phyloP scores from a whole-genome alignment of 768 basidiomycete species.

The Serendipita vermifera region DNA sequence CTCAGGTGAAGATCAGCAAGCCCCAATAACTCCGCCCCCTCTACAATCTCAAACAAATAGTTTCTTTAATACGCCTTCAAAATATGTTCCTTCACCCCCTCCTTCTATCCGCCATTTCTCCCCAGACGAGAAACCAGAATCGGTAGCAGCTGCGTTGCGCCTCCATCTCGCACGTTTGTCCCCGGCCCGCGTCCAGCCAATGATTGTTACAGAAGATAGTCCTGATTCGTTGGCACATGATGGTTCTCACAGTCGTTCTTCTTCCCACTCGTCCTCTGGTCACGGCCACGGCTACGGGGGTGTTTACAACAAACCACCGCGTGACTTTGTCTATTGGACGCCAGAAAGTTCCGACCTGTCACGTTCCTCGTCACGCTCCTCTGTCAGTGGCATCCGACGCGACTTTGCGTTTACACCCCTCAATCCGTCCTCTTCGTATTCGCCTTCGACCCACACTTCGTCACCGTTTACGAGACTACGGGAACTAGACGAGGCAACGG shows the following conservation, averaged over 20 bases:
- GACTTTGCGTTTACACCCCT: background rate
- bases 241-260: background rate
- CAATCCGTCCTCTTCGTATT: conserved; percentile 5
- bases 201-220: no score
- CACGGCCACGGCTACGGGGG: no score
- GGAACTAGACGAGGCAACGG: background rate
- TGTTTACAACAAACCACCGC: background rate
- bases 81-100: background rate
- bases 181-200: background rate
- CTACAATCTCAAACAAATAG: background rate
- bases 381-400: conserved; percentile 9
- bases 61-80: background rate
- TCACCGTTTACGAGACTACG: background rate
- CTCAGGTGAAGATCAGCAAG: background rate
- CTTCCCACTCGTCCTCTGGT: conserved; percentile 1
- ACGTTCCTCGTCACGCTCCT: conserved; percentile 10
- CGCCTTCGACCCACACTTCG: background rate
- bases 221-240: no score
- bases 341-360: conserved; percentile 8
- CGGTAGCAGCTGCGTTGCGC: background rate
- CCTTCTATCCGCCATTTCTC: conserved; percentile 1
- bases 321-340: conserved; percentile 8
- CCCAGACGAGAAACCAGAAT: conserved; percentile 6
- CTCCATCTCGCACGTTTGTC: conserved; percentile 8
- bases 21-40: background rate